Percentiles rank a stretch among this genome's conserved stretches.
These are phyloP conservation scores for Ballota nigra DNA, from an alignment of 257 asterid genomes.

Conservation along the genomic window DNA sequence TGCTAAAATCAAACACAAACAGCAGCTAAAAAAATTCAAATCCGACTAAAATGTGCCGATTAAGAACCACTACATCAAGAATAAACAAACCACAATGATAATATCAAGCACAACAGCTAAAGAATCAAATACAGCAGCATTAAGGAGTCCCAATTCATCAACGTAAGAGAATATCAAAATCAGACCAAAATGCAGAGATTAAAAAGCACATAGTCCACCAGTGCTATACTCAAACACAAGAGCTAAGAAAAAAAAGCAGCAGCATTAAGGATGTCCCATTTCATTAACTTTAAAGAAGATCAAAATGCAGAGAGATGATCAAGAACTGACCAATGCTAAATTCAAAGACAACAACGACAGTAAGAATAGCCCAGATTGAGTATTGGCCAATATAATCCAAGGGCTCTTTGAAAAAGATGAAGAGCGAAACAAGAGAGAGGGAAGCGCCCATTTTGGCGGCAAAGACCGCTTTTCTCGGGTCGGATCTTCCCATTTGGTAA, in stretches of 20 bases:
- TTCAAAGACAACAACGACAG: slow-evolving; percentile 89
- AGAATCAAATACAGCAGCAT: background rate
- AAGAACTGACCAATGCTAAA: slow-evolving; percentile 69
- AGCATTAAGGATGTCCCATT: background rate
- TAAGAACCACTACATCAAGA: background rate
- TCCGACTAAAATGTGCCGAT: background rate
- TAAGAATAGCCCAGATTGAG: slow-evolving; percentile 77
- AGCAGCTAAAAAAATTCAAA: too few species aligned
- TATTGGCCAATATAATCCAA: slow-evolving; percentile 42
- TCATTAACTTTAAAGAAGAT: background rate
- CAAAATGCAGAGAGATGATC: background rate
- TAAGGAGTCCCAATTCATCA: background rate
- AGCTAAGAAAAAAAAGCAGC: slow-evolving; percentile 11
- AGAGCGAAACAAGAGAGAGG: slow-evolving; percentile 54
- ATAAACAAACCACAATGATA: slow-evolving; percentile 51
- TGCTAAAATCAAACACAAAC: too few species aligned
- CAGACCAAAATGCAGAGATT: background rate
- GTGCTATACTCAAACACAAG: slow-evolving; percentile 88
- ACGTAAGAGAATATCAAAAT: background rate
- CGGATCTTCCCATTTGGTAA: slow-evolving; percentile 55
- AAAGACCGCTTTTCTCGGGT: slow-evolving; percentile 64
- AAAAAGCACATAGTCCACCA: slow-evolving; percentile 33
- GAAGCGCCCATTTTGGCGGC: slow-evolving; percentile 62
- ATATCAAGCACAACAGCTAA: slow-evolving; percentile 73
- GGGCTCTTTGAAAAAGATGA: slow-evolving; percentile 64